Conservation (phyloP, 768 basidiomycete genomes). For the Auricularia sp. region DNA sequence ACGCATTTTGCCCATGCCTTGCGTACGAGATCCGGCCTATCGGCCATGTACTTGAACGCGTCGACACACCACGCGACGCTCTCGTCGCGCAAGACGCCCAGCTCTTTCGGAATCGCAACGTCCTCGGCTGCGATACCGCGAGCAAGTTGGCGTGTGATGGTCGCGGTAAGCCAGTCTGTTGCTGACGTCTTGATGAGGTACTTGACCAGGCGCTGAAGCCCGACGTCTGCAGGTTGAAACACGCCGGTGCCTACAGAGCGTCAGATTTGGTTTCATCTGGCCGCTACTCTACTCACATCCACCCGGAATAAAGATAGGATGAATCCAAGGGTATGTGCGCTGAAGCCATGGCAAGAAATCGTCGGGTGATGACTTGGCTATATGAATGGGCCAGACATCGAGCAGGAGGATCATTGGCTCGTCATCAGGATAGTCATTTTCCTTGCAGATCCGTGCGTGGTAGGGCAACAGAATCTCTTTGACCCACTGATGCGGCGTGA, state of each 20-base stretch:
- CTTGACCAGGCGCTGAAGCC: constrained; percentile 21
- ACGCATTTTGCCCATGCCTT: constrained; percentile 81
- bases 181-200: constrained; percentile 12
- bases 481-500: neutral
- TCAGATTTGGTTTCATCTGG: neutral
- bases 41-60: neutral
- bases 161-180: neutral
- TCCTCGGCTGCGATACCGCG: neutral
- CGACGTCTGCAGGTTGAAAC: constrained; percentile 24
- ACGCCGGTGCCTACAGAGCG: constrained; percentile 9
- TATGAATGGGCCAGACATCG: constrained; percentile 23
- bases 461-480: neutral
- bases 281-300: constrained; percentile 8
- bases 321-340: constrained; percentile 13
- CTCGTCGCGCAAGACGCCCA: neutral
- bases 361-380: constrained; percentile 2
- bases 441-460: neutral
- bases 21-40: constrained; percentile 41
- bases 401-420: constrained; percentile 13
- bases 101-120: neutral
- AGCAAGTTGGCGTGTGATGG: neutral
- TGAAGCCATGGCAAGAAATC: constrained; percentile 15
- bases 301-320: constrained; percentile 19
- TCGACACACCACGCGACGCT: neutral
- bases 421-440: constrained; percentile 10